Percentiles rank a stretch among this genome's conserved stretches.
Evolutionary conservation across 345 rosid species (phyloP).

Genomic region (Populus pruinosa): DNA sequence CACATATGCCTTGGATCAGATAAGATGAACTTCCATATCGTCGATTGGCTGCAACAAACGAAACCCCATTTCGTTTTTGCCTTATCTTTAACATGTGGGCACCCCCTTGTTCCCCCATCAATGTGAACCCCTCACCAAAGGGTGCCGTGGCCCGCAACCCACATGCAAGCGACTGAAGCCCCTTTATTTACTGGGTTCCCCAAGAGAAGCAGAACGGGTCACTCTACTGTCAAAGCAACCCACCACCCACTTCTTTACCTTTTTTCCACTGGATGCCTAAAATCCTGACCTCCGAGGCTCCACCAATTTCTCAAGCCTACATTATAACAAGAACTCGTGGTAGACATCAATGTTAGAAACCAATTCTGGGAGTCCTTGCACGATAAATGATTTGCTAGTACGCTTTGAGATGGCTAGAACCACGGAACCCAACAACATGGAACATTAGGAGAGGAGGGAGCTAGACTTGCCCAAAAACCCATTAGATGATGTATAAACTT

Average conservation of each 20-base stretch:
- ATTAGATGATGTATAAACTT: constrained; percentile 6
- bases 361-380: background rate
- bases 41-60: background rate
- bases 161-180: background rate
- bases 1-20: background rate
- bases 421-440: background rate
- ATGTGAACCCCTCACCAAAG: background rate
- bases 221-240: background rate
- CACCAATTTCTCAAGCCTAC: background rate
- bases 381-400: background rate
- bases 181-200: too few species aligned
- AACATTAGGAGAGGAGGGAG: background rate
- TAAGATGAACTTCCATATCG: background rate
- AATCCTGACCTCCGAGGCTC: background rate
- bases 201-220: background rate
- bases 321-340: background rate
- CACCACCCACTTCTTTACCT: background rate
- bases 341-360: background rate
- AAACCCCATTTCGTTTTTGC: background rate
- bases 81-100: background rate
- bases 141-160: background rate
- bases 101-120: background rate
- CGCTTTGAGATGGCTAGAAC: background rate
- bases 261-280: background rate
- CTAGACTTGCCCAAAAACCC: background rate